Evolutionary conservation across 1,284 basidiomycete genomes (phyloP), one percentile per base, ranked within the genome.

Genomic region (Malassezia dermatis): DNA sequence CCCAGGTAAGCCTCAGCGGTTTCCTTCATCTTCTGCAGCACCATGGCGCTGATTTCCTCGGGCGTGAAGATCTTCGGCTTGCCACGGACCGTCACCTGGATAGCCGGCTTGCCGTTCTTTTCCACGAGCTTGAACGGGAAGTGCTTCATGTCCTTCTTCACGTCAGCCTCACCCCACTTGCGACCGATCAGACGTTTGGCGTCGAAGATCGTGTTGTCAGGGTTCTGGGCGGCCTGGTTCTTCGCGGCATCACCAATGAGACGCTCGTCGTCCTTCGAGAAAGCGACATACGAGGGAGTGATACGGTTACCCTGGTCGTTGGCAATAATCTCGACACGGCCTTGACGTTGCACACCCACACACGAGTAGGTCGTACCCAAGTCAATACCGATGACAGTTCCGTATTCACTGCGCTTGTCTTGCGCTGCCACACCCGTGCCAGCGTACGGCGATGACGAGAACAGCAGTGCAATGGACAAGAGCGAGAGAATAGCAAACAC

Each of bases 1-100:
- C 90, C 91, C 57, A 98, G 85, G 78, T 95, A 95, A 21, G 90
- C 88, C 81, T 96, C 93, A 60, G 93, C 93, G 42, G 89, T 96
- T 80, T 96, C 93, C 83, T 96, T 96, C 91, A 98, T 96, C 82
- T 96, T 96, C 60, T 77, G 80, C 59, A 96, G 79, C 69, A 98
- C 83, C 93, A 96, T 98, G 56, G 91, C 88, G 53, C 84, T 87
- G 66, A 90, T 82, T 78, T 90, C 88, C 76, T 91, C 88, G 1
- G 88, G 85, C 40, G 74, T 75, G 61, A 77, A 77, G 26, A 66
- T 60, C 58, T 67, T 66, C 51, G 65, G 59, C 15, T 67, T 56
- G 44, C 66, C 71, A 27, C 63, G 65, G 41, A 71, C 65, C 39
- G 59, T 54, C 45, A 74, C 67, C 61, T 72, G 61, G 51, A 75